phyloP scores from a whole-genome alignment of 129 eudicot genomes.

The Kitagawia praeruptora region DNA sequence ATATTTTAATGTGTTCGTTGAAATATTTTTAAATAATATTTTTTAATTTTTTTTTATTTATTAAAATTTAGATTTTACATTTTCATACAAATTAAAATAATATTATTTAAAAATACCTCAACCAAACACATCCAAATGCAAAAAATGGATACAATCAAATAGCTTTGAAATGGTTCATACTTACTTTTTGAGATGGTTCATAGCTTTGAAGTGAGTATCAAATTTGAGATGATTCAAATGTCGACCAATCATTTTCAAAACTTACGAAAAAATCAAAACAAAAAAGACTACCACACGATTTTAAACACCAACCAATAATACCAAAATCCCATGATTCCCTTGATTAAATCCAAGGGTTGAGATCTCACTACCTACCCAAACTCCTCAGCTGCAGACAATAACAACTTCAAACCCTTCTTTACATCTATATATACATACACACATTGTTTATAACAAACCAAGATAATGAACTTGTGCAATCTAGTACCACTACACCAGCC shows the following conservation, averaged over 20 bases:
- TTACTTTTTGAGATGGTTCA: too few species aligned
- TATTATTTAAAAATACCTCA: too few species aligned
- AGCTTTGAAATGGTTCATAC: too few species aligned
- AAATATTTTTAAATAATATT: too few species aligned
- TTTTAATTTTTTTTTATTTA: too few species aligned
- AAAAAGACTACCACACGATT: background rate
- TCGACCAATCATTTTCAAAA: background rate
- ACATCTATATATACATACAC: background rate
- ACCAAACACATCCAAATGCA: too few species aligned
- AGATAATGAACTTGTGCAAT: background rate
- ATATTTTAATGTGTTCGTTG: too few species aligned
- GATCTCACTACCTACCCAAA: background rate
- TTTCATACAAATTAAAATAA: too few species aligned
- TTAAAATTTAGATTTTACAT: too few species aligned
- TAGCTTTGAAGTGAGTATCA: too few species aligned
- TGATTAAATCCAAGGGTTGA: background rate
- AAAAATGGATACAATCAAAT: too few species aligned
- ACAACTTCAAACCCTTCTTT: background rate
- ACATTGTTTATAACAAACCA: background rate
- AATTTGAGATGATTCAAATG: background rate
- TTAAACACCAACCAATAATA: background rate
- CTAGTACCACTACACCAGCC: background rate
- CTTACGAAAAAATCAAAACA: background rate
- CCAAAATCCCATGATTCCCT: background rate
- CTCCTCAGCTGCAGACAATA: conserved; percentile 2